Conservation (phyloP, 2,329 filamentous ascomycete species). For the Dothistroma pini region DNA sequence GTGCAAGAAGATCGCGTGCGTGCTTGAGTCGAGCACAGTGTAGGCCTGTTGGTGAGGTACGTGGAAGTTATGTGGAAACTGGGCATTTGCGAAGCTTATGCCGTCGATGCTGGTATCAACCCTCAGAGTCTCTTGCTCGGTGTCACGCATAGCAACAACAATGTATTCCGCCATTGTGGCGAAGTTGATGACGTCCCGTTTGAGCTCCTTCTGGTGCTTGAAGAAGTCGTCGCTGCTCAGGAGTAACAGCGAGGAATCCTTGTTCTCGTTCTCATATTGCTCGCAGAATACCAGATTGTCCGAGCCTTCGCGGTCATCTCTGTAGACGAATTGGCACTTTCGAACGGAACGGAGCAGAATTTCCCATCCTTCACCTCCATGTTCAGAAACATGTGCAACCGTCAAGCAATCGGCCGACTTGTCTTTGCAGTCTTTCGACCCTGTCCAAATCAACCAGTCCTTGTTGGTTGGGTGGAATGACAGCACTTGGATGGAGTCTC, state of each 20-base stretch:
- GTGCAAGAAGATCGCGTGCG: slow-evolving; percentile 90
- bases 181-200: slow-evolving; percentile 74
- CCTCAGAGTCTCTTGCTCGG: slow-evolving; percentile 65
- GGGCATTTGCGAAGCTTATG: slow-evolving; percentile 71
- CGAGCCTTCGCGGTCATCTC: slow-evolving; percentile 54
- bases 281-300: slow-evolving; percentile 63
- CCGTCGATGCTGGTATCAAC: slow-evolving; percentile 85
- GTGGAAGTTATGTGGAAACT: slow-evolving; percentile 82
- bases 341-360: slow-evolving; percentile 69
- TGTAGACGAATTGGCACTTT: slow-evolving; percentile 83
- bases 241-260: slow-evolving; percentile 58
- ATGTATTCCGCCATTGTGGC: slow-evolving; percentile 97
- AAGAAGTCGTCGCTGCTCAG: slow-evolving; percentile 79
- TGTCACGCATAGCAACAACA: slow-evolving; percentile 69
- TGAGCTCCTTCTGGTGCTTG: slow-evolving; percentile 58
- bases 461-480: slow-evolving; percentile 80
- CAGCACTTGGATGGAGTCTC: slow-evolving; percentile 52
- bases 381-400: slow-evolving; percentile 71
- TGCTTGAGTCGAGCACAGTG: slow-evolving; percentile 91
- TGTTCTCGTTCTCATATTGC: slow-evolving; percentile 54
- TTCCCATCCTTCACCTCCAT: slow-evolving; percentile 75
- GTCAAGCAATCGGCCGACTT: slow-evolving; percentile 60
- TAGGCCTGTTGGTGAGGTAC: slow-evolving; percentile 77
- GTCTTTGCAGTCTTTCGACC: slow-evolving; percentile 62
- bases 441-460: slow-evolving; percentile 92